Evolutionary conservation across 768 basidiomycete genomes (phyloP).

Genomic region (Heimioporus sp.): DNA sequence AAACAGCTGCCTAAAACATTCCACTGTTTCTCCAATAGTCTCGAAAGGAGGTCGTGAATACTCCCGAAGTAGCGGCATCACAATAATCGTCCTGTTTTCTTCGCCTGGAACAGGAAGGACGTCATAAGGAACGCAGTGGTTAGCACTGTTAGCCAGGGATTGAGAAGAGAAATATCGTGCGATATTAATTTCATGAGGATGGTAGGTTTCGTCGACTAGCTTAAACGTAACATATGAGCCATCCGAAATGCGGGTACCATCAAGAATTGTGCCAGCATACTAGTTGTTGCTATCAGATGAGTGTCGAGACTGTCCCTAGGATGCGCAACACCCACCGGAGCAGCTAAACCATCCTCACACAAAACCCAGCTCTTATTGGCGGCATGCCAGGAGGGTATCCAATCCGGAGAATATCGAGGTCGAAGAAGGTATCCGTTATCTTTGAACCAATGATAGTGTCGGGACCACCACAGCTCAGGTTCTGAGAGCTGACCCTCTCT

Average conservation of each 20-base stretch:
- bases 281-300: too few species aligned
- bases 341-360: neutral
- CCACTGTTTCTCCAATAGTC: too few species aligned
- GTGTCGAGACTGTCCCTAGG: too few species aligned
- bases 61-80: too few species aligned
- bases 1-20: too few species aligned
- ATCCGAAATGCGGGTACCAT: constrained; percentile 29
- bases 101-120: too few species aligned
- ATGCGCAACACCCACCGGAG: too few species aligned
- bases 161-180: constrained; percentile 15
- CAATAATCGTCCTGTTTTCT: too few species aligned
- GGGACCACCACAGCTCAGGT: too few species aligned
- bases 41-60: too few species aligned
- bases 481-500: too few species aligned
- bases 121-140: constrained; percentile 33
- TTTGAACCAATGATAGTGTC: too few species aligned
- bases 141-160: constrained; percentile 4
- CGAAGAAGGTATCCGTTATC: constrained; percentile 10
- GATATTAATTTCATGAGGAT: constrained; percentile 33
- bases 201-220: constrained; percentile 5
- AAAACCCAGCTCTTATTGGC: neutral
- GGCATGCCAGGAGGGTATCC: constrained; percentile 9
- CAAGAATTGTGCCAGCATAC: constrained; percentile 9
- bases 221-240: constrained; percentile 32
- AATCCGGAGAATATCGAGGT: constrained; percentile 9